phyloP scores from a whole-genome alignment of 345 rosid genomes.

The Noccaea caerulescens region DNA sequence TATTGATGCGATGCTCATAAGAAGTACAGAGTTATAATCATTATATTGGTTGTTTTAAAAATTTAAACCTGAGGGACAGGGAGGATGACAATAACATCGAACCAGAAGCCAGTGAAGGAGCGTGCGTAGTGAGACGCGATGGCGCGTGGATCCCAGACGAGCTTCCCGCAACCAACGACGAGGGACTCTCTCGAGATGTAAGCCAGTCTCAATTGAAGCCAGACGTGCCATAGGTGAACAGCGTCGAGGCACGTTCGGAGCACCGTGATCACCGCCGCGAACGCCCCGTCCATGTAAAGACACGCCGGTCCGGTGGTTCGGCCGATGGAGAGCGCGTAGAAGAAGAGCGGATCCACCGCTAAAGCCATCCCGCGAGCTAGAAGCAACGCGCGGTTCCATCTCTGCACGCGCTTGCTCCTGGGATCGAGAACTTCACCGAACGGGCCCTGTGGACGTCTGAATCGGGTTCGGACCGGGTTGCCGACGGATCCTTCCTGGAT shows the following conservation, averaged over 20 bases:
- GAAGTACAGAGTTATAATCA: neutral
- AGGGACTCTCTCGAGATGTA: constrained; percentile 82
- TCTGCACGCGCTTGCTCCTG: constrained; percentile 67
- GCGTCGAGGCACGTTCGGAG: constrained; percentile 74
- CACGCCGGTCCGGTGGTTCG: constrained; percentile 67
- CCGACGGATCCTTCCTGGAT: constrained; percentile 52
- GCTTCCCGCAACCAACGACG: constrained; percentile 90
- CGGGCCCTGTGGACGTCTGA: constrained; percentile 42
- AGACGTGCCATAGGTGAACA: constrained; percentile 67
- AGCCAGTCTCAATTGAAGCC: constrained; percentile 81
- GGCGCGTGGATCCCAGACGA: constrained; percentile 87
- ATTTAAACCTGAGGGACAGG: constrained; percentile 85
- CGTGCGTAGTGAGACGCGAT: constrained; percentile 69
- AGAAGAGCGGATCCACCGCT: constrained; percentile 83
- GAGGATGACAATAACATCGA: constrained; percentile 82
- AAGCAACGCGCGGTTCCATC: constrained; percentile 72
- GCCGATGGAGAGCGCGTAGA: constrained; percentile 67
- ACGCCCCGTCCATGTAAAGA: constrained; percentile 70
- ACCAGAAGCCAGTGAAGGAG: constrained; percentile 83
- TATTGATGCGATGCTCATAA: neutral
- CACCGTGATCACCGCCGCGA: constrained; percentile 70
- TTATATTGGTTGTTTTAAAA: constrained; percentile 12
- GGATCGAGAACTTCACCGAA: constrained; percentile 67
- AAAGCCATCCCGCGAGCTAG: constrained; percentile 79
- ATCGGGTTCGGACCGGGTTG: constrained; percentile 1